Evolutionary conservation across 805 yeast genomes (phyloP), one percentile per base, ranked within the genome.

Genomic region (Sugiyamaella chiloensis): DNA sequence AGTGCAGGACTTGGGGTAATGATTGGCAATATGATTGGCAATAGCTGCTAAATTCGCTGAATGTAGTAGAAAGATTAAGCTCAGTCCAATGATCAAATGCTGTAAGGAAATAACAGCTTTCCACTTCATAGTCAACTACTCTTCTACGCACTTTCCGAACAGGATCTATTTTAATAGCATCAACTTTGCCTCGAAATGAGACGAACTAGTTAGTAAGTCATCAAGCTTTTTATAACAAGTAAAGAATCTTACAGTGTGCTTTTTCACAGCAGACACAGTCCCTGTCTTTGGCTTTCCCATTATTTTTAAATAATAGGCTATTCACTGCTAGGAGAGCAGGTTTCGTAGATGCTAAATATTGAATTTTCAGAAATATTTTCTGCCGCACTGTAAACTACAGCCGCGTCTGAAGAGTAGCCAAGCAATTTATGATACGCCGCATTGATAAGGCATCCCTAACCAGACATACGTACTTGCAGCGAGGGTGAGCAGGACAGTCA

Each of bases 61-160:
- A 93, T 39, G 73, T 72, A 3, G 80, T 81, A 34, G 96, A 82
- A 47, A 87, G 67, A 62, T 90, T 91, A 48, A 87, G 79, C 60
- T 93, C 98, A 49, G 72, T 76, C 96, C 98, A 91, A 56, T 87
- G 88, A 40, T 84, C 83, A 51, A 85, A 71, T 0, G 96, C 81
- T 9, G 93, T 77, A 24, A 84, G 66, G 56, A 90, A 87, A 64
- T 85, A 90, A 1, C 96, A 88, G 1, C 81, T 55, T 31, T 59
- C 56, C 12, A 47, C 59, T 5, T 58, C 56, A 12, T 52, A 46
- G 8, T 64, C 68, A 6, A 58, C 53, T 12, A 60, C 58, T 29
- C 53, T 51, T 24, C 59, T 50, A 19, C 54, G 55, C 14, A 59
- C 54, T 35, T 58, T 45, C 27, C 73, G 62, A 6, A 68, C 56